These are phyloP conservation scores for Magnolia changhungtana DNA, from an alignment of 164 flowering plant species.

Conservation along the genomic window DNA sequence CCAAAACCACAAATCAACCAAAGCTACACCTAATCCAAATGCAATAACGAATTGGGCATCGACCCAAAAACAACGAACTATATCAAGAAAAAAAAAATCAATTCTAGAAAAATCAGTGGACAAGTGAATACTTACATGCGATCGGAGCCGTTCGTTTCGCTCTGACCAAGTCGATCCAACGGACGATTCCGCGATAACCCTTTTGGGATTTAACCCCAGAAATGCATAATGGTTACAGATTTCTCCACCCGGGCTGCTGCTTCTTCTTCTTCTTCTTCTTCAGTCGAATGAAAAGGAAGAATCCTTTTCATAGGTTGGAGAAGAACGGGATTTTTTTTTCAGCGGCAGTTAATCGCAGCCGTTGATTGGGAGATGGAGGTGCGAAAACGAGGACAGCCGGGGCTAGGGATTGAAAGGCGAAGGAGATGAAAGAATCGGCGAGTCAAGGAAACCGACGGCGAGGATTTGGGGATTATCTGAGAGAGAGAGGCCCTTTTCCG, in stretches of 20 bases:
- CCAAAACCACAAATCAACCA: neutral
- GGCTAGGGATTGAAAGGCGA: neutral
- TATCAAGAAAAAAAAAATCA: neutral
- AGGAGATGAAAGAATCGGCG: neutral
- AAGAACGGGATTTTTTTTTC: neutral
- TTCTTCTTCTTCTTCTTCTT: neutral
- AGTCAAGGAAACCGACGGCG: neutral
- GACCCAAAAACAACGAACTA: neutral
- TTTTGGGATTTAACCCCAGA: neutral
- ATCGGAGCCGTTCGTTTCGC: constrained; percentile 3
- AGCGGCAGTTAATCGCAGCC: neutral
- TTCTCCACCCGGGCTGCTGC: neutral
- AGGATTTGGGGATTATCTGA: neutral
- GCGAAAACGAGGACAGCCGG: neutral
- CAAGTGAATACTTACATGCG: neutral
- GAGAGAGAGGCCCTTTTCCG: neutral
- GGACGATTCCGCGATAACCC: constrained; percentile 15
- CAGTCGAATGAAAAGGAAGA: neutral
- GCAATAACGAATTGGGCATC: neutral
- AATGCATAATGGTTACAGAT: neutral
- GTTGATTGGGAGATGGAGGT: neutral
- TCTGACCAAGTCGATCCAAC: constrained; percentile 13
- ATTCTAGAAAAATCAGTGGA: neutral
- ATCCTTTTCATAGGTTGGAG: neutral
- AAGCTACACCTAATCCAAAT: neutral